These are phyloP conservation scores for Apiospora sp. DNA, from an alignment of 2,329 filamentous ascomycete species.

Conservation along the genomic window DNA sequence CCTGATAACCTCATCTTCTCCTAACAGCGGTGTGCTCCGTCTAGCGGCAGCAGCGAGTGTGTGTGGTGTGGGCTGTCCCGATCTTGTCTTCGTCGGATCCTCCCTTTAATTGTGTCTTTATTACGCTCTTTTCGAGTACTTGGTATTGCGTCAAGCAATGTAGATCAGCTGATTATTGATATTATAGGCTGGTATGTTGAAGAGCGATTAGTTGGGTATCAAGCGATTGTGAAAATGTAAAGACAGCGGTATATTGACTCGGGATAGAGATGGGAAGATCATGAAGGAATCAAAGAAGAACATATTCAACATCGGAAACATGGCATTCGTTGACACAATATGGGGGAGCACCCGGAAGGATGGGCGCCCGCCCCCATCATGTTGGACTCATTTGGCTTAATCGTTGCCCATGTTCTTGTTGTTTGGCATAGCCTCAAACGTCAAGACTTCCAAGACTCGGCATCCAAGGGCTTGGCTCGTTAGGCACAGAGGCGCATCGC, in stretches of 20 bases:
- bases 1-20: neutral
- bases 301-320: neutral
- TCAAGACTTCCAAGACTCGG: neutral
- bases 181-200: neutral
- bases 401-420: neutral
- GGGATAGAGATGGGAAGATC: neutral
- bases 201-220: neutral
- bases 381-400: constrained; percentile 2
- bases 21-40: neutral
- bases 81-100: neutral
- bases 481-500: neutral
- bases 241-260: neutral
- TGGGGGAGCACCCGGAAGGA: neutral
- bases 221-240: neutral
- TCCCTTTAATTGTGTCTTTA: neutral
- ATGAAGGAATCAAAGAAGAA: neutral
- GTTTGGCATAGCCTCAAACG: constrained; percentile 12
- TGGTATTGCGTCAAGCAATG: neutral
- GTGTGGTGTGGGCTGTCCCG: neutral
- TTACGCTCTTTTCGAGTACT: neutral
- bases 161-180: neutral
- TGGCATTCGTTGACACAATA: neutral
- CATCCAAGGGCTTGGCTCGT: constrained; percentile 3
- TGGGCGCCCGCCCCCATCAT: neutral
- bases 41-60: neutral